Conservation (phyloP, 768 basidiomycete genomes). For the Butyriboletus loyo region DNA sequence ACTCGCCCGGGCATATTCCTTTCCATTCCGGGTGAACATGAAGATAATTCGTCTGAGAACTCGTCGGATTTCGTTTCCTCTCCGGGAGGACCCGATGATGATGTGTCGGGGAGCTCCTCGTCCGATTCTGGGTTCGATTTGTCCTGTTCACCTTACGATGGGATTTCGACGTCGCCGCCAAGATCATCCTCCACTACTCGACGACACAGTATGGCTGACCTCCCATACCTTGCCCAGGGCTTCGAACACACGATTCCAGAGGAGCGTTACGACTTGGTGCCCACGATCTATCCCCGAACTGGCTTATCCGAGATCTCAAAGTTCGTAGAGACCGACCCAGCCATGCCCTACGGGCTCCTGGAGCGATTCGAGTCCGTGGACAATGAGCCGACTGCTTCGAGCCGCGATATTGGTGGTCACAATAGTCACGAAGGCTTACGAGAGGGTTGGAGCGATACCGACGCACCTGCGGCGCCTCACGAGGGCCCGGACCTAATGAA, state of each 20-base stretch:
- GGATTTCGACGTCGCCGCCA: neutral
- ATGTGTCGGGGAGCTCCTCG: neutral
- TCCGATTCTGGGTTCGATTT: neutral
- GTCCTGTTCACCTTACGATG: neutral
- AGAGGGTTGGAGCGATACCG: neutral
- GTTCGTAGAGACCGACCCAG: neutral
- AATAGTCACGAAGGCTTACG: neutral
- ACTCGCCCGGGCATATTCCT: slow-evolving; percentile 11
- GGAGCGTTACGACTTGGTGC: neutral
- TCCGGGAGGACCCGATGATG: neutral
- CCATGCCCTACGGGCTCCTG: neutral
- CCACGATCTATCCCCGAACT: neutral
- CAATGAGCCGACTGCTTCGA: neutral
- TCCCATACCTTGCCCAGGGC: neutral
- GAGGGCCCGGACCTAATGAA: slow-evolving; percentile 10
- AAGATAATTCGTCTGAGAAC: neutral
- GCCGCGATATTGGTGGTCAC: neutral
- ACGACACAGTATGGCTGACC: slow-evolving; percentile 10
- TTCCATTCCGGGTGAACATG: neutral
- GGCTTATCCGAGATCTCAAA: neutral
- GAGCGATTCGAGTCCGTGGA: neutral
- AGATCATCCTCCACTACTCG: neutral
- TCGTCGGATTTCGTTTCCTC: neutral
- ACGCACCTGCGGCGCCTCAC: neutral
- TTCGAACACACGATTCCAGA: neutral